Base-by-base conservation (phyloP, 495 filamentous ascomycete genomes). In the Neurospora terricola region DNA sequence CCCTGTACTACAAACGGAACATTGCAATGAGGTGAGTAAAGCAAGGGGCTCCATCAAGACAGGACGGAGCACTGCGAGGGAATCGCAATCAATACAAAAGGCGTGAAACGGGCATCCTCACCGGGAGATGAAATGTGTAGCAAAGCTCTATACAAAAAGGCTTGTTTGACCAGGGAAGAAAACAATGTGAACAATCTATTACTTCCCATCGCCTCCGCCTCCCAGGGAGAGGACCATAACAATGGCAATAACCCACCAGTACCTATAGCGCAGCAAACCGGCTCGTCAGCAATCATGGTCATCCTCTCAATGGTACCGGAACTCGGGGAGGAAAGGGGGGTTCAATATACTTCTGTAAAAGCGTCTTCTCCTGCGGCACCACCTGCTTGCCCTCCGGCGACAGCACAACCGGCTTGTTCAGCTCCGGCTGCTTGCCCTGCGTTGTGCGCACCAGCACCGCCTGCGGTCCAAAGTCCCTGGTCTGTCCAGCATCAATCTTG, bases 381-480 rank as follows among this genome's bases (percentile, higher is more conserved):
- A 84, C 83, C 71, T 81, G 83, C 80, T 84, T 89, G 11, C 91
- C 91, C 76, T 91, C 88, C 0, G 86, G 78, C 72, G 82, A 86
- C 72, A 92, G 75, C 54, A 92, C 88, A 5, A 93, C 82, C 3
- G 91, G 90, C 77, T 85, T 89, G 76, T 92, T 92, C 75, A 92
- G 79, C 70, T 83, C 82, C 2, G 89, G 88, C 76, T 86, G 82
- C 75, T 83, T 84, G 11, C 88, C 90, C 2, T 70, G 76, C 62
- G 69, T 78, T n/a, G 81, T 78, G n/a, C 78, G 77, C 38, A 85
- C 74, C 27, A 91, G 79, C 72, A 83, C 78, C 3, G 87, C 89
- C 77, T 85, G 84, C 38, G 88, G 84, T 48, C 87, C 82, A 78
- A 89, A 89, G 73, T 88, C 86, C 43, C 87, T 78, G 74, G 87